Conservation (phyloP, 176 grass and related monocot genomes). For the Cenchrus americanus region DNA sequence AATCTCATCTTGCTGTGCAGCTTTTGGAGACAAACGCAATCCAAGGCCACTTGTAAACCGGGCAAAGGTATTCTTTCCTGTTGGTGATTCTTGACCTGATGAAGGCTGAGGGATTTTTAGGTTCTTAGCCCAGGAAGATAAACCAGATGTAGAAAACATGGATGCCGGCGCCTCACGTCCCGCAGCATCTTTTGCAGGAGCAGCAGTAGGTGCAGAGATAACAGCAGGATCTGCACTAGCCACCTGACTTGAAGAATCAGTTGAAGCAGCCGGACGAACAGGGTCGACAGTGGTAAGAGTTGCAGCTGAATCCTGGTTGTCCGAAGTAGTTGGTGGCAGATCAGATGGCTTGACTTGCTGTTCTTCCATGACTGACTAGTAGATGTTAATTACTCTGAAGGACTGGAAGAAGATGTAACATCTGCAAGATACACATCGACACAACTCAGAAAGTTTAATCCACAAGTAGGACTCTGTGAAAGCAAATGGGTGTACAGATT, state of each 20-base stretch:
- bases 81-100: constrained; percentile 63
- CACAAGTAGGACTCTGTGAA: not conserved
- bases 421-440: constrained; percentile 46
- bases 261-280: constrained; percentile 36
- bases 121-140: constrained; percentile 94
- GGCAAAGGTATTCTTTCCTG: constrained; percentile 80
- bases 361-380: constrained; percentile 53
- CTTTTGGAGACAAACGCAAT: constrained; percentile 76
- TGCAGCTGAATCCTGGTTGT: constrained; percentile 49
- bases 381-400: constrained; percentile 23
- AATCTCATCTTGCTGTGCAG: constrained; percentile 55
- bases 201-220: constrained; percentile 32
- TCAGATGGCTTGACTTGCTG: constrained; percentile 63
- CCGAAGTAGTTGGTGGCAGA: constrained; percentile 2
- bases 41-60: constrained; percentile 84
- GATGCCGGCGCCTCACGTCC: constrained; percentile 45
- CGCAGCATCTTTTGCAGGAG: constrained; percentile 56
- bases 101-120: constrained; percentile 84
- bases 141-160: constrained; percentile 71
- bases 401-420: constrained; percentile 1
- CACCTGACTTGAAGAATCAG: constrained; percentile 40
- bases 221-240: constrained; percentile 25
- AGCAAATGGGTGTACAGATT: not conserved
- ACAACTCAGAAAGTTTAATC: constrained; percentile 23
- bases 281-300: constrained; percentile 30